Evolutionary conservation across 78 protist genomes (phyloP), one percentile per base, ranked within the genome.

Genomic region (Diacronema lutheri): DNA sequence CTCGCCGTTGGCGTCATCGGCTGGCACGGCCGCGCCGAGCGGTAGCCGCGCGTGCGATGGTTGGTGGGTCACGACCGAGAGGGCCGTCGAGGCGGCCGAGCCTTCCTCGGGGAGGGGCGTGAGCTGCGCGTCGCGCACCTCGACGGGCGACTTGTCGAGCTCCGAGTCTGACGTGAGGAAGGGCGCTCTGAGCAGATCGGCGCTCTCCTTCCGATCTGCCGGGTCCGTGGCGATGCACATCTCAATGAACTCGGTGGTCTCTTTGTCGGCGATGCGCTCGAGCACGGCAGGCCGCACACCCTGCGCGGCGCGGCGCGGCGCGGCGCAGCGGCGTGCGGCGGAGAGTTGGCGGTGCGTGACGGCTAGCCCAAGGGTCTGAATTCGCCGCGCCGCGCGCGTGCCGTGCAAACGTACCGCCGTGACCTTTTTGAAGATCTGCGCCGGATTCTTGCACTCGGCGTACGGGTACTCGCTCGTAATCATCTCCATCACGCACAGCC

Each of bases 401-500:
- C 14, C 7, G 10, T 6, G 41, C 9, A 26, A 9, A 46, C 41
- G 4, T 2, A 26, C 87, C 69, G 11, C 2, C 12, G 86, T 83
- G 4, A 93, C 95, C 60, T 88, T 92, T 26, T 73, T 74, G 88
- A 66, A 92, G 21, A 92, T 64, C 58, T 93, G 94, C 23, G 89
- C 95, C 0, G 94, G 85, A 81, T 92, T 93, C 25, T 1, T 11
- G 90, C 98, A 96, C 79, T 96, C 98, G 14, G 41, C 14, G 88
- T 96, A 96, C 13, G 97, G 98, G 84, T 92, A 92, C 71, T 91
- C 85, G 46, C 19, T 19, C 21, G 97, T 93, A 56, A 85, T 69
- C 97, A 97, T 97, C 86, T 97, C 99, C 33, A 96, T 82, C 62
- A 96, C 85, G 66, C 94, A 92, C 97, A 97, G 92, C 35, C 99